Base-by-base conservation (phyloP, 495 filamentous ascomycete genomes). In the Daldinia decipiens region DNA sequence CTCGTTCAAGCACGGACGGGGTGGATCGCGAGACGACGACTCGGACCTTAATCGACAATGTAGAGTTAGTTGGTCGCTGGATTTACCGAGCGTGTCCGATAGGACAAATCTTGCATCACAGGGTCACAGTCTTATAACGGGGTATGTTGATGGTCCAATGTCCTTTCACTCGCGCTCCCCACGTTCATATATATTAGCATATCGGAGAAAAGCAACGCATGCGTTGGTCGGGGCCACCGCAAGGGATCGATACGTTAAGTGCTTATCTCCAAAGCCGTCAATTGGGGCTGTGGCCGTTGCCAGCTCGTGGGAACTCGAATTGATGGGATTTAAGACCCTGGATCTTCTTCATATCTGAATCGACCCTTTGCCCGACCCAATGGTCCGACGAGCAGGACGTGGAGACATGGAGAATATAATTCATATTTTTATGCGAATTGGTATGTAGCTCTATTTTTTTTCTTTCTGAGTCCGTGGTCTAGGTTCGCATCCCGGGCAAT, bases 191-290 rank as follows among this genome's bases (percentile, higher is more conserved):
- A 19, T 58, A 58, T 68, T 61, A 52, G 40, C 70, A 70, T 61
- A 66, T 73, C 71, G 71, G 71, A 70, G 71, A 73, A 73, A 73
- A 66, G 52, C 62, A 70, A 34, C 51, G 62, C 71, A 67, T 66
- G 61, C 32, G 56, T 70, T 62, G 69, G 69, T 67, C 69, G 54
- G 59, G 63, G 51, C 65, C 43, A 72, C 43, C 47, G 65, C 56
- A 53, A 70, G 58, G 61, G 58, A 61, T 66, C 61, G 51, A 53
- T 29, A 29, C 54, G 43, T 55, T 24, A n/a, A 34, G n/a, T 70
- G 62, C 62, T 66, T 73, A 73, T 69, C 65, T 70, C 52, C 59
- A 36, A 40, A 53, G 61, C 53, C 50, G 17, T 73, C 62, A 59
- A 73, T 66, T 73, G 71, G 67, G 60, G 58, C 51, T 43, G 13